Conservation (phyloP, 176 grass and related monocot genomes). For the Oryza glumipatula region DNA sequence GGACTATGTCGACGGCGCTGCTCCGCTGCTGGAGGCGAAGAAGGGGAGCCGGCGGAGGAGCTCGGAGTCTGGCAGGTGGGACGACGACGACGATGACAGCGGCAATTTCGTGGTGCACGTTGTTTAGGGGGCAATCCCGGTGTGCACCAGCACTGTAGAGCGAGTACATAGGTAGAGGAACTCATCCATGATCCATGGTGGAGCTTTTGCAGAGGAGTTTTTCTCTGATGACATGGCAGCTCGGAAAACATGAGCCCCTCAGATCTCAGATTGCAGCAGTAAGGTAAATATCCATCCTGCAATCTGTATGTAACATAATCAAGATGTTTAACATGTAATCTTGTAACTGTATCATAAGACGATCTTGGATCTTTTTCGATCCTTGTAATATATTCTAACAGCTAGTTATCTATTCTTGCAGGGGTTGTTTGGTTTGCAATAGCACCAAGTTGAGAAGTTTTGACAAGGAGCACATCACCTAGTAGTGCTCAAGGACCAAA, state of each 20-base stretch:
- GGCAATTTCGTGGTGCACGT: slow-evolving; percentile 50
- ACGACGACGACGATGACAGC: slow-evolving; percentile 31
- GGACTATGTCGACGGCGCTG: background rate
- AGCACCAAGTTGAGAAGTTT: background rate
- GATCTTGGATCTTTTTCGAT: background rate
- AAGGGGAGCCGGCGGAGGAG: slow-evolving; percentile 40
- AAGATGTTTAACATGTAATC: background rate
- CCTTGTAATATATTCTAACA: background rate
- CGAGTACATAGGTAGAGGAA: background rate
- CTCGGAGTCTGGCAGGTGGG: slow-evolving; percentile 42
- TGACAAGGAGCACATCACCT: background rate
- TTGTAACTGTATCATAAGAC: background rate
- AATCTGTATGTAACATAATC: slow-evolving; percentile 13
- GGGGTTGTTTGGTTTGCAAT: background rate
- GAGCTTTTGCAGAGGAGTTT: background rate
- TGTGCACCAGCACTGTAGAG: background rate
- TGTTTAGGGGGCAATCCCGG: slow-evolving; percentile 24
- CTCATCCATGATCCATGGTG: slow-evolving; percentile 6
- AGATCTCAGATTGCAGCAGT: background rate
- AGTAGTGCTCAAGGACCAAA: background rate
- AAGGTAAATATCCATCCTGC: background rate
- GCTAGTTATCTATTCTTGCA: background rate
- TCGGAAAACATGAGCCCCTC: background rate
- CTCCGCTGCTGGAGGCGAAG: slow-evolving; percentile 39
- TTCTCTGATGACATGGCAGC: background rate